Base-by-base conservation (phyloP, 768 basidiomycete genomes). In the Tephrocybe sp. region DNA sequence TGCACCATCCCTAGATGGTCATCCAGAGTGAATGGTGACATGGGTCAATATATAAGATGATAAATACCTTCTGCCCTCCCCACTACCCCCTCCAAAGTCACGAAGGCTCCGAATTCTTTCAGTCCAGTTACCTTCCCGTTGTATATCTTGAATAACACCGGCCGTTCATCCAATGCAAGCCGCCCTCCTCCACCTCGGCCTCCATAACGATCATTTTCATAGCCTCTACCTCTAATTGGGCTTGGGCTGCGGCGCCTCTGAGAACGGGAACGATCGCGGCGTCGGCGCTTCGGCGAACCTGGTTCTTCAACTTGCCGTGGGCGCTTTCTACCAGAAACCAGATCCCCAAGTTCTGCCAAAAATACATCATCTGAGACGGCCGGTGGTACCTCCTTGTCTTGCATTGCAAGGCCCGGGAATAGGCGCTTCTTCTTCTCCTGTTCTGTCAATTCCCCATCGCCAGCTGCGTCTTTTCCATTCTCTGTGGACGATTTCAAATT, bases 21-120 rank as follows among this genome's bases (percentile, higher is more conserved):
- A n/a, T n/a, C n/a, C n/a, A n/a, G n/a, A n/a, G n/a, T n/a, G n/a
- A n/a, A n/a, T n/a, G n/a, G n/a, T n/a, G n/a, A n/a, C n/a, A n/a
- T n/a, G n/a, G n/a, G n/a, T n/a, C n/a, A n/a, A n/a, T 17, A 52
- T 18, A 34, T 43, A n/a, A 20, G 14, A 17, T 42, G 21, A 17
- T 10, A 36, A 68, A 56, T 71, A 93, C 96, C 97, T 79, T 99
- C 96, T 8, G 80, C 85, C 23, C 93, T 76, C 10, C 94, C 94
- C 12, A 73, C 70, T 41, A 98, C 72, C 24, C 96, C 96, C 55
- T 99, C 95, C 5, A 99, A 68, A 26, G 81, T 80, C 34, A 97
- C 88, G 62, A 99, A 99, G 0, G 93, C 95, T 47, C 97, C 97
- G 65, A 98, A 99, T 54, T 99, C 97, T 69, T 91, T 93, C 60